Evolutionary conservation across 768 basidiomycete species (phyloP), one percentile per base, ranked within the genome.

Genomic region (Phanerodontia chrysosporium): DNA sequence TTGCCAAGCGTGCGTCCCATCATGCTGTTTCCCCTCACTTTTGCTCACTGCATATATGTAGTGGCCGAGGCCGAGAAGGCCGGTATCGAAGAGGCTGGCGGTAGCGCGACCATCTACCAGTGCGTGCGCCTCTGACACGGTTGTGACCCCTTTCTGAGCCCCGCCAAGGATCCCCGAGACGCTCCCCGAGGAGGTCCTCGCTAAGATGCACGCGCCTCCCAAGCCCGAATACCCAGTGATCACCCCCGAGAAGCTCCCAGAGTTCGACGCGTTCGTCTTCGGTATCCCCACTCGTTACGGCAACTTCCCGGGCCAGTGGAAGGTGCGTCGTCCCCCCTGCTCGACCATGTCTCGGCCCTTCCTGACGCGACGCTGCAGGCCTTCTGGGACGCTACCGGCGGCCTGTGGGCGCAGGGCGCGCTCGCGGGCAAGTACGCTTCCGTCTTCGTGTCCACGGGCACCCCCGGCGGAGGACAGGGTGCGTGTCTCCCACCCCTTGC

Each of bases 251-350:
- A 74, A 79, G 7, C 78, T 96, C 52, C 62, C 73, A 21, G 57
- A 77, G 5, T 89, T 79, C 67, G 90, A 95, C 65, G 92, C 82
- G 4, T 85, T 83, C 79, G 62, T 95, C 63, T 78, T 92, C 55
- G 92, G 90, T 61, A 76, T 91, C 58, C 87, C 88, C 52, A 90
- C 88, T 25, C 87, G 92, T 66, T 95, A 82, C 73, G 92, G 92
- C 45, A 85, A 81, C 66, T 85, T 90, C 72, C 83, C 92, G 25
- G 87, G 77, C 2, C 92, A 95, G 66, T 89, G 84, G 84, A 89
- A 87, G 81, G 86, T 83, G 55, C 2, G 75, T 32, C 45, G n/a
- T n/a, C n/a, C 8, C n/a, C 13, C 22, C 32, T 57, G 30, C 13
- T 12, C 18, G 9, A 10, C 6, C 39, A 12, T 9, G 21, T 12